A percentile compares a stretch with the other conserved stretches of the same genome.
These are phyloP conservation scores for Lentinula detonsa DNA, from an alignment of 768 basidiomycete genomes.

Conservation along the genomic window DNA sequence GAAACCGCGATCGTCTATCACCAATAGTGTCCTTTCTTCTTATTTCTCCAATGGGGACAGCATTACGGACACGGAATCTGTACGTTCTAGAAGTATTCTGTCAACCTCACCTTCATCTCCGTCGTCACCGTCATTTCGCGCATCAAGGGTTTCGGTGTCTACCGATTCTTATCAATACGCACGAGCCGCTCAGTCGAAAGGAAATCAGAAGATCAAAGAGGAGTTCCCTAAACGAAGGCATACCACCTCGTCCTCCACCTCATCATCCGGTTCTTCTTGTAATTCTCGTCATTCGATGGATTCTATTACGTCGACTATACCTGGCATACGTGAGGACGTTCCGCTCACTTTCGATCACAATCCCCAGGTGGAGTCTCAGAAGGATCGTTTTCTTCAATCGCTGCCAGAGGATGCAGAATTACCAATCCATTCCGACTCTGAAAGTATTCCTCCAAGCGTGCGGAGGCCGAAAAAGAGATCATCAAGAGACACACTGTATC, in stretches of 20 bases:
- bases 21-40: constrained; percentile 50
- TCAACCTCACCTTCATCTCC: constrained; percentile 2
- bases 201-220: constrained; percentile 8
- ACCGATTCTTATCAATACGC: constrained; percentile 5
- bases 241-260: constrained; percentile 26
- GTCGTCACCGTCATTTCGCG: not conserved
- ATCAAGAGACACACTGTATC: constrained; percentile 2
- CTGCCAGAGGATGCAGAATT: constrained; percentile 13
- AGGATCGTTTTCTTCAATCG: constrained; percentile 8
- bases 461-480: constrained; percentile 7
- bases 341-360: constrained; percentile 38
- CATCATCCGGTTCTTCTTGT: constrained; percentile 40
- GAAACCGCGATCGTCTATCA: constrained; percentile 36
- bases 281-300: constrained; percentile 17
- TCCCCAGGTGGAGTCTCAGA: constrained; percentile 17
- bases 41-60: constrained; percentile 47
- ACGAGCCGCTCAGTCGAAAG: not conserved
- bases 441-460: not conserved
- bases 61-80: constrained; percentile 10
- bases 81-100: not conserved
- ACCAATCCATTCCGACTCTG: constrained; percentile 11
- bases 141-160: not conserved
- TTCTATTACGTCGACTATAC: constrained; percentile 19
- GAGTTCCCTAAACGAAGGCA: constrained; percentile 9
- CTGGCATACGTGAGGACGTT: constrained; percentile 30